Conservation (phyloP, 2,329 filamentous ascomycete species). For the Myriosclerotinia scirpicola region DNA sequence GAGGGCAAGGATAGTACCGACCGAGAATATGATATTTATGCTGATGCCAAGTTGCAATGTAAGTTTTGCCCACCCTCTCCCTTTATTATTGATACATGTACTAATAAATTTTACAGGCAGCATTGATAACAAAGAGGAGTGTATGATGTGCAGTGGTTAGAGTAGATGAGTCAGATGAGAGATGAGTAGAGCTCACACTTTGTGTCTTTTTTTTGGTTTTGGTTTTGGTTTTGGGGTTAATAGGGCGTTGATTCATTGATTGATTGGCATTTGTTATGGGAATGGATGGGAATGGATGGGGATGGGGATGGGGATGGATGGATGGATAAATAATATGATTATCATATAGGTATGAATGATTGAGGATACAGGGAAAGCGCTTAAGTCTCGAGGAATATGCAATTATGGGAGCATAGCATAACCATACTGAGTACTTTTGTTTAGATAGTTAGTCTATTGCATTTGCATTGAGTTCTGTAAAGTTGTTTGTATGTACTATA, state of each 20-base stretch:
- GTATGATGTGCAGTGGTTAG: slow-evolving; percentile 95
- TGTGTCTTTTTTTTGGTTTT: slow-evolving; percentile 1
- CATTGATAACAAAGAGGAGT: slow-evolving; percentile 94
- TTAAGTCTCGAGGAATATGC: background rate
- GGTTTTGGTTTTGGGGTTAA: background rate
- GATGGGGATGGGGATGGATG: background rate
- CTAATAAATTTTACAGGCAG: slow-evolving; percentile 58
- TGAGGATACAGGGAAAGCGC: background rate
- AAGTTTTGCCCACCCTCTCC: slow-evolving; percentile 45
- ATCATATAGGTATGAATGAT: slow-evolving; percentile 16
- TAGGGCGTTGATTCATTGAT: slow-evolving; percentile 3
- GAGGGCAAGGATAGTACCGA: slow-evolving; percentile 66
- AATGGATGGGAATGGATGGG: background rate
- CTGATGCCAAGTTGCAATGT: slow-evolving; percentile 87
- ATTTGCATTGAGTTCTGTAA: no score
- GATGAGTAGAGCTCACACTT: slow-evolving; percentile 20
- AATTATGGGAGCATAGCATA: background rate
- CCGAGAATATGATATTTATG: slow-evolving; percentile 90
- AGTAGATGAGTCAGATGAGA: slow-evolving; percentile 24
- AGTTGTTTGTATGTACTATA: no score
- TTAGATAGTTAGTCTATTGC: no score
- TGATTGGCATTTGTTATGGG: background rate
- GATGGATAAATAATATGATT: slow-evolving; percentile 10
- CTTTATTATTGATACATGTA: slow-evolving; percentile 32
- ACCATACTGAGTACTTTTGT: no score